Conservation (phyloP, 2,329 filamentous ascomycete genomes). For the Penicillium sp. region DNA sequence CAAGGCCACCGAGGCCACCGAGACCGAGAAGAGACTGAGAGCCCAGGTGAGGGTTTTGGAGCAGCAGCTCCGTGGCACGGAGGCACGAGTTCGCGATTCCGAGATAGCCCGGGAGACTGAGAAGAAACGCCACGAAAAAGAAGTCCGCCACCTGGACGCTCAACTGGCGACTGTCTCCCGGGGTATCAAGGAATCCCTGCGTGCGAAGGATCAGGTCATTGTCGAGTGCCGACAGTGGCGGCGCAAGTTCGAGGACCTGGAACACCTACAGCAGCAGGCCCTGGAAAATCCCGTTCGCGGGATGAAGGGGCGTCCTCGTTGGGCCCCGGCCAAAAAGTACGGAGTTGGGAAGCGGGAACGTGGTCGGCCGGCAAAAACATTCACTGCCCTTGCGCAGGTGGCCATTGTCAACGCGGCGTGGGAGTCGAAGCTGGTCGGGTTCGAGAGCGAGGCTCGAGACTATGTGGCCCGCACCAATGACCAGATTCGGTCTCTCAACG, state of each 20-base stretch:
- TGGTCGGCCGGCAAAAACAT: neutral
- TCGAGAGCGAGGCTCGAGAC: neutral
- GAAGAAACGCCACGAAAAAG: neutral
- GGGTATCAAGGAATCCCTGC: neutral
- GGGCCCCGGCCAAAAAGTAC: neutral
- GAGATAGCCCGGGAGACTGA: neutral
- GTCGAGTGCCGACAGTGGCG: neutral
- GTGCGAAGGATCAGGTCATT: neutral
- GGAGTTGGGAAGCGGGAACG: neutral
- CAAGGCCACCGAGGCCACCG: neutral
- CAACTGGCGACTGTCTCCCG: neutral
- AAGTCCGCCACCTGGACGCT: neutral
- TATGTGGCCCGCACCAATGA: neutral
- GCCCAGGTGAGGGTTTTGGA: neutral
- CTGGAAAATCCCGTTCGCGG: neutral
- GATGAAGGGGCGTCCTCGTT: neutral
- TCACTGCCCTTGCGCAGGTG: slow-evolving; percentile 2
- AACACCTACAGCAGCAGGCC: neutral
- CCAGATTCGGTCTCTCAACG: neutral
- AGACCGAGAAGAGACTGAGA: neutral
- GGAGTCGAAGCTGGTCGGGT: neutral
- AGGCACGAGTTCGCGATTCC: neutral
- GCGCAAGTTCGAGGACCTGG: neutral
- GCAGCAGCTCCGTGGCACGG: neutral
- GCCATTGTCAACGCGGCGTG: neutral